Evolutionary conservation across 371 early-diverging fungal species (phyloP), one percentile per base, ranked within the genome.

Genomic region (Zopfochytrium polystomum): DNA sequence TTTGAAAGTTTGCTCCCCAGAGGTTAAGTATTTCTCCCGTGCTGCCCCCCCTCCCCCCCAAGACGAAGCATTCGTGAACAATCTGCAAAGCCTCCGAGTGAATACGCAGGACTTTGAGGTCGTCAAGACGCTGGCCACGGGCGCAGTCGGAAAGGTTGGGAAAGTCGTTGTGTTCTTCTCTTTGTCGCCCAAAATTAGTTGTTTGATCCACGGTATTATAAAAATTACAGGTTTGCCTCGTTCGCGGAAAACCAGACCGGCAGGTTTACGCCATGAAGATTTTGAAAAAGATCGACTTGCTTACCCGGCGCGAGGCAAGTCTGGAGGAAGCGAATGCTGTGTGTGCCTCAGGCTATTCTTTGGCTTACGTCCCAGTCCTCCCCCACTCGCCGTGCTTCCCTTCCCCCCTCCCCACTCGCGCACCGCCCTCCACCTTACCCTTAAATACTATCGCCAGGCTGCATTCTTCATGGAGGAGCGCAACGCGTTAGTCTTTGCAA

Each of bases 201-300:
- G 30, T 58, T 43, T 27, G 30, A 7, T 60, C 43, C 20, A 23
- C 15, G 11, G 29, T n/a, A 26, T 27, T 45, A 26, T 29, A 9
- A 38, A 48, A 22, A 45, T 27, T 22, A 9, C 57, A 85, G 84
- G 89, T 91, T 18, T 84, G 85, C 55, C 80, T 92, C 35, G 92
- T 92, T 1, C 74, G 82, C 29, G 81, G 81, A 47, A 89, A 86
- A 50, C 65, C 73, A 27, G 86, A 89, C 61, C 75, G 80, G 22
- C 76, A 83, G 32, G 81, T 92, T 13, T 99, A 95, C 73, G 98
- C 98, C 3, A 90, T 98, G 92, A 99, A 99, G 68, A 87, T 87
- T 6, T 82, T 96, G 30, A 87, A 87, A 60, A 99, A 99, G 76
- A 74, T 82, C 43, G 87, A 89, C 47, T 76, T 96, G 15, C 74